Evolutionary conservation across 2,329 filamentous ascomycete genomes (phyloP), one percentile per base, ranked within the genome.

Genomic region (Hirsutella thompsonii): DNA sequence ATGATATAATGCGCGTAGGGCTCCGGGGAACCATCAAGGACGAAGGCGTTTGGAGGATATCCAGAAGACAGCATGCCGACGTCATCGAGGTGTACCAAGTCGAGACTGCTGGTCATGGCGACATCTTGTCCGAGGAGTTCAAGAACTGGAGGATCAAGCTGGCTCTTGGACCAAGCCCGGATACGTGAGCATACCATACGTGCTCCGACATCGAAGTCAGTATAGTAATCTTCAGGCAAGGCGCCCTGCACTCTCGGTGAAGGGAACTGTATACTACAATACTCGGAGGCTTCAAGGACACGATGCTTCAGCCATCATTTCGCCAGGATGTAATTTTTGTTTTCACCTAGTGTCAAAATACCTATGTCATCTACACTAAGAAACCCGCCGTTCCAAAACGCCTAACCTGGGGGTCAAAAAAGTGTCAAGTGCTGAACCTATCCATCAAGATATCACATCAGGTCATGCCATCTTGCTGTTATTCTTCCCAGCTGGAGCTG

Each of bases 21-120:
- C 58, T 82, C 54, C 69, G 77, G 45, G 72, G 72, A 34, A 69
- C 68, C 1, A 76, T 80, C 18, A 76, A 69, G 16, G 82, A 85
- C 38, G 74, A 78, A 32, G 87, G 86, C 0, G 79, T 93, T 2
- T 96, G 87, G 83, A 76, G 80, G 46, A 85, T 98, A 53, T 68
- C 76, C 38, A 74, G 86, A 44, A 66, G 60, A 41, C 74, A 81
- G 40, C 74, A 74, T 32, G 73, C 74, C 0, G 67, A 74, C 2
- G 59, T 64, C 5, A 83, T 96, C 44, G 83, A 92, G 50, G 73
- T 94, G 1, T 82, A 75, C 59, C 79, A 74, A 53, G 63, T 88
- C 4, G 76, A 85, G 50, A 82, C 87, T 47, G 75, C 74, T 1
- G 86, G 86, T 0, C 78, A 84, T 47, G 87, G 86, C 1, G 69